Conservation (phyloP, 2,329 filamentous ascomycete genomes). For the Paecilomyces niveus region DNA sequence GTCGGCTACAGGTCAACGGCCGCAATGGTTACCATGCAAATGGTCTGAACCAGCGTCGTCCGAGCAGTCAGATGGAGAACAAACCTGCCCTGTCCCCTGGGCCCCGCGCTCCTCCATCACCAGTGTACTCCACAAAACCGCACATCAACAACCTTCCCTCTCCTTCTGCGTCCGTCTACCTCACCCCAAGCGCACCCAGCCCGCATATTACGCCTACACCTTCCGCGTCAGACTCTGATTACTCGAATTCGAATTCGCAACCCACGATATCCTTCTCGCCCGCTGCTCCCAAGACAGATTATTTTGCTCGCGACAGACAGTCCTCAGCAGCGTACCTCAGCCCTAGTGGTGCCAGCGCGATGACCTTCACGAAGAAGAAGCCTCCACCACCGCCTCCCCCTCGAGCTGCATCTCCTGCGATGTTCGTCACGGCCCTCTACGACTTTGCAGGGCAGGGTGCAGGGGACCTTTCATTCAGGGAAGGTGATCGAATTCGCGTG, state of each 20-base stretch:
- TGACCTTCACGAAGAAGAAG: conserved; percentile 56
- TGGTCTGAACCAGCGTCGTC: conserved; percentile 27
- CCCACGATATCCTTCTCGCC: conserved; percentile 23
- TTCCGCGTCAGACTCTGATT: conserved; percentile 17
- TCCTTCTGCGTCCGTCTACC: not conserved
- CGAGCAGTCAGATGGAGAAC: conserved; percentile 21
- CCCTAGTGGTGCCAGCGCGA: conserved; percentile 29
- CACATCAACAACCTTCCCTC: conserved; percentile 12
- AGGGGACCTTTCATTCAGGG: conserved; percentile 66
- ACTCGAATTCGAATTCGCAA: conserved; percentile 16
- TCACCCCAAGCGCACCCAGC: not conserved
- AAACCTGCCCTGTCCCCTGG: conserved; percentile 21
- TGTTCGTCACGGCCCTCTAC: conserved; percentile 65
- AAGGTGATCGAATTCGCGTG: conserved; percentile 71
- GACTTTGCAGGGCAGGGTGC: conserved; percentile 62
- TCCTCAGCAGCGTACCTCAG: conserved; percentile 28
- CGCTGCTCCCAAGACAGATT: conserved; percentile 39
- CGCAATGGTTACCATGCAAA: conserved; percentile 36
- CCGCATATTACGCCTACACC: conserved; percentile 16
- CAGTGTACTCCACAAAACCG: conserved; percentile 21
- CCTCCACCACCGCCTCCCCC: conserved; percentile 69
- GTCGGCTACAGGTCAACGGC: conserved; percentile 47
- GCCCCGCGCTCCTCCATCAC: conserved; percentile 20
- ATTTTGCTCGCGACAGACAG: conserved; percentile 37
- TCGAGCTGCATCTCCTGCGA: conserved; percentile 42